A percentile compares a stretch with the other conserved stretches of the same genome.
Conservation (phyloP, 805 yeast genomes). For the Wickerhamiella lipophila region DNA sequence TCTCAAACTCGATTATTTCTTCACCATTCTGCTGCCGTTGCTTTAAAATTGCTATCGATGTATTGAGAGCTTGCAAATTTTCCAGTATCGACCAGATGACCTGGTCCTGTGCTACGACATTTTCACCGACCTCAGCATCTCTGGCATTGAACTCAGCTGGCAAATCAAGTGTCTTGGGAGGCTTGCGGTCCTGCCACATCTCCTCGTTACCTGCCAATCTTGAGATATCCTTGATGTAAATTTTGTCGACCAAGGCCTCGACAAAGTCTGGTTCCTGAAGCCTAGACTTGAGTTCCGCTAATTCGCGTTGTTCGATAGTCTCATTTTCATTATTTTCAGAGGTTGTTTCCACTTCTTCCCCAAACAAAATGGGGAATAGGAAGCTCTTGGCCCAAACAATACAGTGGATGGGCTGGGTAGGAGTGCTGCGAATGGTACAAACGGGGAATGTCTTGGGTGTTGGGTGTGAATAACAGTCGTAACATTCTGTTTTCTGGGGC, state of each 20-base stretch:
- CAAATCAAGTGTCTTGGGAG: slow-evolving; percentile 50
- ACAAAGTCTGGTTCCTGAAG: slow-evolving; percentile 29
- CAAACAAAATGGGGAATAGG: slow-evolving; percentile 66
- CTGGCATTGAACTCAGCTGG: slow-evolving; percentile 17
- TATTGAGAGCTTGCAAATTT: slow-evolving; percentile 46
- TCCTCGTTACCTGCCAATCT: slow-evolving; percentile 51
- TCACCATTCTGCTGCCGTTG: slow-evolving; percentile 36
- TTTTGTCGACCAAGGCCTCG: slow-evolving; percentile 28
- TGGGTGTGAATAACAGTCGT: slow-evolving; percentile 77
- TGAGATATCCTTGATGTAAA: slow-evolving; percentile 66
- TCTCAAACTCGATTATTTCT: slow-evolving; percentile 49
- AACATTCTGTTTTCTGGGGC: slow-evolving; percentile 78
- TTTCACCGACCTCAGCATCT: slow-evolving; percentile 17
- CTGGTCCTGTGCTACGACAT: slow-evolving; percentile 31
- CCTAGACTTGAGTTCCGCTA: slow-evolving; percentile 24
- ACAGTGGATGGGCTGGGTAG: slow-evolving; percentile 91
- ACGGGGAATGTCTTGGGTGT: slow-evolving; percentile 89
- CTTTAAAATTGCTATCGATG: slow-evolving; percentile 40
- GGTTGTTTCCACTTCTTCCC: slow-evolving; percentile 38
- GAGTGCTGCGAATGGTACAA: slow-evolving; percentile 93
- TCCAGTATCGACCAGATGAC: slow-evolving; percentile 50
- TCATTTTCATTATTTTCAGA: slow-evolving; percentile 39
- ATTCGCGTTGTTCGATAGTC: slow-evolving; percentile 31
- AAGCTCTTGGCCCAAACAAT: slow-evolving; percentile 96
- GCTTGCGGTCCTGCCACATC: slow-evolving; percentile 60